Evolutionary conservation across 257 asterid genomes (phyloP).

Genomic region (Solanum commersonii): DNA sequence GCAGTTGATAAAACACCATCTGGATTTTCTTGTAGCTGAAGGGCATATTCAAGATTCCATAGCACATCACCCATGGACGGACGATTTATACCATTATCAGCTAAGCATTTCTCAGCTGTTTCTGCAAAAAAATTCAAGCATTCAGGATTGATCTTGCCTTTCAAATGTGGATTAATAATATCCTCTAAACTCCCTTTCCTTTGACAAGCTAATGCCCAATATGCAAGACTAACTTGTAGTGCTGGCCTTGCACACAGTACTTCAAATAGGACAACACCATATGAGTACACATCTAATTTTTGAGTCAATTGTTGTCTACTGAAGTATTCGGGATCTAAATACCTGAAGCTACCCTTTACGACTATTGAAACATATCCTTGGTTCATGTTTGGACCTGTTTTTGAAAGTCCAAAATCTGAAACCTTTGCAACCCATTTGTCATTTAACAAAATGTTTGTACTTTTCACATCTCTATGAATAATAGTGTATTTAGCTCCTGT

Average conservation of each 20-base stretch:
- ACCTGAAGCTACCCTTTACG: constrained; percentile 81
- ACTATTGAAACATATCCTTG: constrained; percentile 75
- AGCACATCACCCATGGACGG: constrained; percentile 78
- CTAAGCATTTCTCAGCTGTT: constrained; percentile 63
- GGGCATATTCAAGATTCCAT: constrained; percentile 65
- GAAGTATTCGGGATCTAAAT: constrained; percentile 75
- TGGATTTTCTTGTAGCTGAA: constrained; percentile 49
- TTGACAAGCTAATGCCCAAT: constrained; percentile 56
- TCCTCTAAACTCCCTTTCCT: constrained; percentile 47
- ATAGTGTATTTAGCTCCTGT: constrained; percentile 79
- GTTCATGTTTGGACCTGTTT: constrained; percentile 73
- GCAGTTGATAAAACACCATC: neutral
- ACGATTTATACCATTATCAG: constrained; percentile 57
- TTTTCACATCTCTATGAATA: constrained; percentile 83
- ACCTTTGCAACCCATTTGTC: constrained; percentile 90
- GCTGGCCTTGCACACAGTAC: constrained; percentile 67
- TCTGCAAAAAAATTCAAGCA: constrained; percentile 48
- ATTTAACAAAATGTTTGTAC: constrained; percentile 70
- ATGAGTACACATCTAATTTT: constrained; percentile 74
- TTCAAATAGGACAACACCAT: constrained; percentile 77
- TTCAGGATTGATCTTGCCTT: constrained; percentile 45
- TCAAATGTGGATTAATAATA: constrained; percentile 53
- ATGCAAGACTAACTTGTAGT: constrained; percentile 67
- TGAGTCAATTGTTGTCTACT: constrained; percentile 68
- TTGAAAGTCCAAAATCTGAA: constrained; percentile 75